These are phyloP conservation scores for Fusarium sp. DNA, from an alignment of 2,329 filamentous ascomycete species.

Conservation along the genomic window DNA sequence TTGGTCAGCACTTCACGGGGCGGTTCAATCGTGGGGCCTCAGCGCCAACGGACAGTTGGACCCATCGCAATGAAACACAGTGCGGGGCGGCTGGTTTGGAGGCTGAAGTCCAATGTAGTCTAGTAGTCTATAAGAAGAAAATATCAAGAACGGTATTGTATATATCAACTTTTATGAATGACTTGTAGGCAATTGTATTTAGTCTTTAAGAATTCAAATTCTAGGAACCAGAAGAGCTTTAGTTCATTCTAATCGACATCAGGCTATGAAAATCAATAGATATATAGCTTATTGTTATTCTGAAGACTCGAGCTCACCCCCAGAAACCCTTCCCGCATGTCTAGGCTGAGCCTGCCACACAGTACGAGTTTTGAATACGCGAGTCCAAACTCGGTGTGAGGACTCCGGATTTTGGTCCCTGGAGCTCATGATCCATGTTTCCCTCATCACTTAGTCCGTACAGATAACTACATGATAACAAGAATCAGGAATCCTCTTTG, in stretches of 20 bases:
- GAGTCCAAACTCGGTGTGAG: slow-evolving; percentile 1
- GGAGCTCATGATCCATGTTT: slow-evolving; percentile 11
- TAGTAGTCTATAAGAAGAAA: background rate
- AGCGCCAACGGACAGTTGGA: slow-evolving; percentile 23
- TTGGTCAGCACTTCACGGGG: slow-evolving; percentile 8
- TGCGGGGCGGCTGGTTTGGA: slow-evolving; percentile 18
- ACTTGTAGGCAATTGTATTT: background rate
- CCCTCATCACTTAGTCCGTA: background rate
- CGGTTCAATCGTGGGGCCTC: slow-evolving; percentile 14
- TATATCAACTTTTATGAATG: background rate
- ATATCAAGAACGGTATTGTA: background rate
- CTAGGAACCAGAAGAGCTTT: too few relatives aligned
- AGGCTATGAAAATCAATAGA: background rate
- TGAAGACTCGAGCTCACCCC: background rate
- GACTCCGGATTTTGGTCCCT: background rate
- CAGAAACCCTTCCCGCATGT: slow-evolving; percentile 4
- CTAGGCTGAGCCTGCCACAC: slow-evolving; percentile 22
- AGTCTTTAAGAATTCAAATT: background rate
- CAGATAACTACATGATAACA: background rate
- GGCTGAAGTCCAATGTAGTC: background rate
- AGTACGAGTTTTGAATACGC: slow-evolving; percentile 14
- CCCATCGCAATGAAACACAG: slow-evolving; percentile 33
- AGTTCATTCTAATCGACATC: background rate
- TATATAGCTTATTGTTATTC: background rate
- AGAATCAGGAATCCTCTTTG: background rate